A percentile compares a stretch with the other conserved stretches of the same genome.
These are phyloP conservation scores for Termitomyces sp. DNA, from an alignment of 768 basidiomycete genomes.

Conservation along the genomic window DNA sequence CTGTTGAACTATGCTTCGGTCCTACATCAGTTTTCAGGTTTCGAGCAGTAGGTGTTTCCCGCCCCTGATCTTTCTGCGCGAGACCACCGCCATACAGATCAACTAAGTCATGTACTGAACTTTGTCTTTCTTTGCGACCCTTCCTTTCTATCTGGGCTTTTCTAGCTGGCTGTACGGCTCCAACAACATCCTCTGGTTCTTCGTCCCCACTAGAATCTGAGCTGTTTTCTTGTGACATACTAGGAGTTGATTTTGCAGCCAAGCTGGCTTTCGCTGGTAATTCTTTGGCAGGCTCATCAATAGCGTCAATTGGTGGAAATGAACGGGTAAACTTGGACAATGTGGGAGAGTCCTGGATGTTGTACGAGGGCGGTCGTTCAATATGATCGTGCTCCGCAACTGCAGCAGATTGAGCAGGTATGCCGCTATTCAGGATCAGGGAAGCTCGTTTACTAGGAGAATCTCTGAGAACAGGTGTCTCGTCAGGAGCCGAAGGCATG, in stretches of 20 bases:
- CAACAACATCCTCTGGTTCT: conserved; percentile 42
- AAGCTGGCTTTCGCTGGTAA: conserved; percentile 46
- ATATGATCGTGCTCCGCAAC: conserved; percentile 29
- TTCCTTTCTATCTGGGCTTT: conserved; percentile 23
- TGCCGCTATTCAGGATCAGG: conserved; percentile 44
- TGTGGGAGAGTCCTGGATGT: conserved; percentile 27
- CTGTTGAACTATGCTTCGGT: conserved; percentile 1
- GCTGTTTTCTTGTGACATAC: conserved; percentile 23
- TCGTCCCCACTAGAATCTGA: conserved; percentile 58
- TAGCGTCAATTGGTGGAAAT: conserved; percentile 29
- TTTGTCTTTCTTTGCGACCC: conserved; percentile 54
- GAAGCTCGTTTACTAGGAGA: conserved; percentile 73
- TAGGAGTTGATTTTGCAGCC: conserved; percentile 19
- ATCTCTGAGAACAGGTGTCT: conserved; percentile 53
- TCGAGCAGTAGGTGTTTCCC: conserved; percentile 13
- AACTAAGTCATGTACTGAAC: conserved; percentile 79
- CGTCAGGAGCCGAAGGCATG: conserved; percentile 14
- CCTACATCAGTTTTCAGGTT: not conserved
- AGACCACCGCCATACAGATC: conserved; percentile 68
- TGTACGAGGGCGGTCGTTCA: conserved; percentile 12
- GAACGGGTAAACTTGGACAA: conserved; percentile 29
- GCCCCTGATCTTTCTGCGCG: conserved; percentile 36
- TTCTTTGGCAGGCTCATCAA: conserved; percentile 11
- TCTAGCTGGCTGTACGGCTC: conserved; percentile 20
- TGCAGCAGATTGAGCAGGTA: conserved; percentile 32